These are phyloP conservation scores for Cystobasidium tubakii DNA, from an alignment of 768 basidiomycete species.

Conservation along the genomic window DNA sequence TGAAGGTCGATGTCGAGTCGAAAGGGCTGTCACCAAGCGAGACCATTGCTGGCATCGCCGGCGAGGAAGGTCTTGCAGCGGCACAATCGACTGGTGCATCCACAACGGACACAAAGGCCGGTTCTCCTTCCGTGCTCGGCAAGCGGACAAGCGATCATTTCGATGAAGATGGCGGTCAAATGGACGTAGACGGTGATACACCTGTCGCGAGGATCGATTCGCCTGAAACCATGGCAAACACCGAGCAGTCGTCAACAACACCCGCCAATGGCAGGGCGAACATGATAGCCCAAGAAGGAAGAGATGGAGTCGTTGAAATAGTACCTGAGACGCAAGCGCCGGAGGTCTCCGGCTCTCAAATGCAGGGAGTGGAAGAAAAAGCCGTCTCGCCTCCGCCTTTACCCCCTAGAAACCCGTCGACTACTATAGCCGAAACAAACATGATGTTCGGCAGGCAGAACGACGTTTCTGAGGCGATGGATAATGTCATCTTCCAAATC, in stretches of 20 bases:
- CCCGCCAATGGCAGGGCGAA: neutral
- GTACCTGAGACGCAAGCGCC: neutral
- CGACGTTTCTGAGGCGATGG: conserved; percentile 97
- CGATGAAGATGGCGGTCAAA: conserved; percentile 16
- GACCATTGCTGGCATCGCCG: neutral
- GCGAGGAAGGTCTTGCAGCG: conserved; percentile 20
- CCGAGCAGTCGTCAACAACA: neutral
- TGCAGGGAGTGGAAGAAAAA: conserved; percentile 6
- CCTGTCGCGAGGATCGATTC: conserved; percentile 1
- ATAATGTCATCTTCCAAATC: conserved; percentile 98
- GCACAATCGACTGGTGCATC: neutral
- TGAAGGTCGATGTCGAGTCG: neutral
- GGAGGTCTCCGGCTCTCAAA: neutral
- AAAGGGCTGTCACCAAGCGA: neutral
- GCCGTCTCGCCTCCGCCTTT: conserved; percentile 6
- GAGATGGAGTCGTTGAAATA: conserved; percentile 6
- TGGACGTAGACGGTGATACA: conserved; percentile 22
- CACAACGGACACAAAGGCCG: neutral
- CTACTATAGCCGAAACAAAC: conserved; percentile 28
- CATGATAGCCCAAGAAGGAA: conserved; percentile 1
- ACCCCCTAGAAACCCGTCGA: neutral
- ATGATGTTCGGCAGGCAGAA: conserved; percentile 69
- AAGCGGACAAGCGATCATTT: conserved; percentile 41
- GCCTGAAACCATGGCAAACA: conserved; percentile 13
- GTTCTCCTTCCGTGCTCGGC: conserved; percentile 41